These are phyloP conservation scores for Cryphonectria naterciae DNA, from an alignment of 2,329 filamentous ascomycete genomes.

Conservation along the genomic window DNA sequence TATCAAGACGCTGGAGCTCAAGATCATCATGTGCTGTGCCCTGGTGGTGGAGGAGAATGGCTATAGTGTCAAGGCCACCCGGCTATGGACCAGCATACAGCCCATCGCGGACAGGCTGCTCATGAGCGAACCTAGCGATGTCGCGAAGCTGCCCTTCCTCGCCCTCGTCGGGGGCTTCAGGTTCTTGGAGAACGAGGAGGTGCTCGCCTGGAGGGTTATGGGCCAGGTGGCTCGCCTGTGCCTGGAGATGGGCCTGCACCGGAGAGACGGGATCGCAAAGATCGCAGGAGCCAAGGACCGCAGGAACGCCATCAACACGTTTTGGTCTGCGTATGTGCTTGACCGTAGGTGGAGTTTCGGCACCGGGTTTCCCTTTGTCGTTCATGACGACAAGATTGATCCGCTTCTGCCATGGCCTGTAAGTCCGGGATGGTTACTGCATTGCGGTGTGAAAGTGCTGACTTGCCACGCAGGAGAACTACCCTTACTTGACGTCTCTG, in stretches of 20 bases:
- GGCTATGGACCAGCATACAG: slow-evolving; percentile 77
- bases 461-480: slow-evolving; percentile 46
- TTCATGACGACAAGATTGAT: slow-evolving; percentile 87
- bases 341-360: slow-evolving; percentile 88
- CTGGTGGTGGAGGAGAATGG: slow-evolving; percentile 79
- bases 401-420: slow-evolving; percentile 79
- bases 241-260: slow-evolving; percentile 81
- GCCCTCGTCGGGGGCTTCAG: slow-evolving; percentile 67
- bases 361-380: slow-evolving; percentile 83
- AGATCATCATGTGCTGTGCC: slow-evolving; percentile 80
- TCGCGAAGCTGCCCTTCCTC: slow-evolving; percentile 54
- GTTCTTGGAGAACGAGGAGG: slow-evolving; percentile 84
- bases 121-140: slow-evolving; percentile 56
- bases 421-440: slow-evolving; percentile 39
- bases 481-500: slow-evolving; percentile 81
- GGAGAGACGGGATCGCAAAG: slow-evolving; percentile 71
- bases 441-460: slow-evolving; percentile 22
- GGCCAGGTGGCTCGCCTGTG: slow-evolving; percentile 82
- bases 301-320: slow-evolving; percentile 69
- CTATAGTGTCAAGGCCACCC: slow-evolving; percentile 72
- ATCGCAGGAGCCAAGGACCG: slow-evolving; percentile 73
- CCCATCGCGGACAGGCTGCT: slow-evolving; percentile 69
- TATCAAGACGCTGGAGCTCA: slow-evolving; percentile 69
- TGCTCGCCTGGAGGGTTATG: slow-evolving; percentile 84
- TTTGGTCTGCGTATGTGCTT: slow-evolving; percentile 86